Evolutionary conservation across 2,329 filamentous ascomycete genomes (phyloP).

Genomic region (Calcarisporium arbuscula): DNA sequence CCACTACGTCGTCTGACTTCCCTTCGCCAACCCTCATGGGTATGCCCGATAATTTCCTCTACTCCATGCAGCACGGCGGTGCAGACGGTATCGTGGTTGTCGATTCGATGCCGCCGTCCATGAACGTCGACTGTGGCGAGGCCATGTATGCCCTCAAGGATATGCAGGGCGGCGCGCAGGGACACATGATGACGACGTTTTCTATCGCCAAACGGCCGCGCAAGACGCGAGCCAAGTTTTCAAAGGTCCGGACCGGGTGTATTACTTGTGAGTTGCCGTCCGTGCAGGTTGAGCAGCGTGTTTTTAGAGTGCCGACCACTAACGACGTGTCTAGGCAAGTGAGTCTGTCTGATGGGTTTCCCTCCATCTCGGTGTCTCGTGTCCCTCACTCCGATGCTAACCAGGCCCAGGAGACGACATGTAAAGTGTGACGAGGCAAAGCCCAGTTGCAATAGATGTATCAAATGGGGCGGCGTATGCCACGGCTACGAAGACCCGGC

Average conservation of each 20-base stretch:
- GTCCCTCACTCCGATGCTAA: slow-evolving; percentile 3
- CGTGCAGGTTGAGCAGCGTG: too few relatives aligned
- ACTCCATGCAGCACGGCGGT: too few relatives aligned
- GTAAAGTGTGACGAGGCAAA: slow-evolving; percentile 30
- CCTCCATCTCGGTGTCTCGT: not conserved
- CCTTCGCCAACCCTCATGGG: too few relatives aligned
- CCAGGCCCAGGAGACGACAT: slow-evolving; percentile 23
- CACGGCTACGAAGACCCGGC: slow-evolving; percentile 21
- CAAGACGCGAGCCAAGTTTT: slow-evolving; percentile 20
- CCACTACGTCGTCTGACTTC: too few relatives aligned
- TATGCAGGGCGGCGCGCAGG: too few relatives aligned
- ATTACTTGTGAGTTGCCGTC: slow-evolving; percentile 23
- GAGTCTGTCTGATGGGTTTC: slow-evolving; percentile 9
- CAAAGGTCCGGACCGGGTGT: slow-evolving; percentile 25
- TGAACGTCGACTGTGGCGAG: too few relatives aligned
- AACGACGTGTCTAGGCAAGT: slow-evolving; percentile 24
- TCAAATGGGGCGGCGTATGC: slow-evolving; percentile 29
- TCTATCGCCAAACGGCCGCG: slow-evolving; percentile 7
- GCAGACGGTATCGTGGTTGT: too few relatives aligned
- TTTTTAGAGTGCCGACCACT: too few relatives aligned
- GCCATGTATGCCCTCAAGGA: too few relatives aligned
- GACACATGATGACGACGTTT: slow-evolving; percentile 11
- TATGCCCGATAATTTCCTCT: too few relatives aligned
- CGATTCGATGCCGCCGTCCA: too few relatives aligned
- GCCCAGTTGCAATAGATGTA: slow-evolving; percentile 25